Base-by-base conservation (phyloP, 2,329 filamentous ascomycete species). In the Pezizomycotina sp. region DNA sequence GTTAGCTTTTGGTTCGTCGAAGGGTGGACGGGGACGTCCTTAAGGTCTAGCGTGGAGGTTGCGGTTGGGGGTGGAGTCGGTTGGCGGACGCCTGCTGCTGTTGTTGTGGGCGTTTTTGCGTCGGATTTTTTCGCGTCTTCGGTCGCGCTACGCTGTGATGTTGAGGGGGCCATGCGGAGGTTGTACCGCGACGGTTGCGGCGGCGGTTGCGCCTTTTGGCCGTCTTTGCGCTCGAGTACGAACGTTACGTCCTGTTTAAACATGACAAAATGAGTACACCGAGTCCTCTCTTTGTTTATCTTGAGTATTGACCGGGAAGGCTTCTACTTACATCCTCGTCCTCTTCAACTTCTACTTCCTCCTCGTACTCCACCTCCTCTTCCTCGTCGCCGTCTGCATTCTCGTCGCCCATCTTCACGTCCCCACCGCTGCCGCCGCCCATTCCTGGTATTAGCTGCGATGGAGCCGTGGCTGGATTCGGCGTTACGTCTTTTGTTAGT, bases 21-120 rank as follows among this genome's bases (percentile, higher is more conserved):
- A 12, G 77, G 73, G 56, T 91, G 84, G 2, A 77, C 61, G 0
- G 89, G 86, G 46, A 83, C 79, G 3, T 68, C 77, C 56, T 91
- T 73, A 35, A 93, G 69, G 53, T 95, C 80, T 45, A 95, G 69
- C 31, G 72, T 84, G 8, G 83, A 92, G 39, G 77, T 84, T 25
- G 77, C 62, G 57, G 82, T 62, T 56, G 89, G 62, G 49, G 74
- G 60, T 68, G 43, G 63, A 52, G 46, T 67, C 59, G 57, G 60
- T 66, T 58, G 60, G 70, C 54, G 25, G 54, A 51, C 42, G 50
- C 52, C 49, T 32, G 57, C 58, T 43, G 53, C 57, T 34, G 56
- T 53, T 21, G 51, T 50, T 21, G 47, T 52, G 20, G 53, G 46
- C 10, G 53, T 50, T 14, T 53, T 52, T 18, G 53, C 53, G 24